These are phyloP conservation scores for Stephania yunnanensis DNA, from an alignment of 164 flowering plant genomes.

Conservation along the genomic window DNA sequence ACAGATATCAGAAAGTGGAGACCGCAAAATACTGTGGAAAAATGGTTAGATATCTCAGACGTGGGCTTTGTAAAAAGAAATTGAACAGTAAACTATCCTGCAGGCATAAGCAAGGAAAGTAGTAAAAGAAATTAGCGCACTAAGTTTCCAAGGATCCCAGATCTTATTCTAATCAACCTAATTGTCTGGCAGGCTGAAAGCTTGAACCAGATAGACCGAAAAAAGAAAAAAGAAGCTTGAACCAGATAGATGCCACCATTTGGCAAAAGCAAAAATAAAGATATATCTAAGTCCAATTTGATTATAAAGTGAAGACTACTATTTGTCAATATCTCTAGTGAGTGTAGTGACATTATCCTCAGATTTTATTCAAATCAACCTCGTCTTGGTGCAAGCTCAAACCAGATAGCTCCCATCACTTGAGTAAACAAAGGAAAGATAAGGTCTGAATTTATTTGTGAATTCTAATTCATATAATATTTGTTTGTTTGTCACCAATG, in stretches of 20 bases:
- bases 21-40: conserved; percentile 55
- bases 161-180: neutral
- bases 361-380: no score
- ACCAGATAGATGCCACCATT: neutral
- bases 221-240: neutral
- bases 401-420: no score
- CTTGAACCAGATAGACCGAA: neutral
- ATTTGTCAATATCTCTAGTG: no score
- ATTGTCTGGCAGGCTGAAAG: neutral
- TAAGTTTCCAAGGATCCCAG: neutral
- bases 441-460: no score
- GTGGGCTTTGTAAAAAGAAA: neutral
- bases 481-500: no score
- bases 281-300: neutral
- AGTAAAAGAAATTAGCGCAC: neutral
- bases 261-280: neutral
- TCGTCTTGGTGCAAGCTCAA: no score
- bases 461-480: no score
- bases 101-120: neutral
- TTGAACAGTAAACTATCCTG: neutral
- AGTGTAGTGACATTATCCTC: no score
- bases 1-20: conserved; percentile 42
- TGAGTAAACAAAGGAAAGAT: no score
- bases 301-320: no score
- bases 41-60: neutral